A percentile compares a stretch with the other conserved stretches of the same genome.
Evolutionary conservation across 2,329 filamentous ascomycete species (phyloP).

Genomic region (Coniella vitis): DNA sequence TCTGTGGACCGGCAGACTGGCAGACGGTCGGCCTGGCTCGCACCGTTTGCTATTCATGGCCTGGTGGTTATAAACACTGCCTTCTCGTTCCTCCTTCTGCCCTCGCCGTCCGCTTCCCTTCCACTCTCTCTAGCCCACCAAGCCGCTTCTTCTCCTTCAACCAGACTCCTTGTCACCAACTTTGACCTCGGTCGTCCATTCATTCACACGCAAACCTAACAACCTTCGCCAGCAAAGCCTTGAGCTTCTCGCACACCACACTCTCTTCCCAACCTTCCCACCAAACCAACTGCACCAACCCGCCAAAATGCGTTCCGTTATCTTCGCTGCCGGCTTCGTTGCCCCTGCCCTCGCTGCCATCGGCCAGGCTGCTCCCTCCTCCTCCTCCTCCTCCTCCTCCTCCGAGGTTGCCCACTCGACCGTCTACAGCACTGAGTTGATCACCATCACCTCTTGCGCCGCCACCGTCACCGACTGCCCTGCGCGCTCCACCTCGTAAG

Average conservation of each 20-base stretch:
- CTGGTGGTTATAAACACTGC: constrained; percentile 29
- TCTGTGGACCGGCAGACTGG: constrained; percentile 1
- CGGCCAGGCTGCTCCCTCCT: constrained; percentile 7
- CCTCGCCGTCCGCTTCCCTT: constrained; percentile 17
- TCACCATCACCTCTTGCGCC: constrained; percentile 56
- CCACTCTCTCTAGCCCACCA: constrained; percentile 27
- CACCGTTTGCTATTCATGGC: background rate
- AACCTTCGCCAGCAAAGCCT: constrained; percentile 19
- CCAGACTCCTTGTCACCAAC: constrained; percentile 23
- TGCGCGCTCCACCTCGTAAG: constrained; percentile 24
- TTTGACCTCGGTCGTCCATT: constrained; percentile 38
- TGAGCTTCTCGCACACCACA: constrained; percentile 23
- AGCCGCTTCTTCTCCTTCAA: constrained; percentile 22
- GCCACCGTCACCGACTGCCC: constrained; percentile 47
- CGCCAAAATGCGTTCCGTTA: constrained; percentile 57
- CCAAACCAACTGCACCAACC: constrained; percentile 18
- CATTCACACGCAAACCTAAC: constrained; percentile 23
- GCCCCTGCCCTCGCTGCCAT: constrained; percentile 36
- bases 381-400: too few relatives aligned
- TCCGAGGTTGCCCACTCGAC: constrained; percentile 30
- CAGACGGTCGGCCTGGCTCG: background rate
- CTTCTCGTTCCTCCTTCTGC: constrained; percentile 16
- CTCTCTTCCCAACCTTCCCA: constrained; percentile 20
- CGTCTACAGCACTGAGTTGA: constrained; percentile 51
- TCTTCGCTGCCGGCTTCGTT: constrained; percentile 39